Base-by-base conservation (phyloP, 768 basidiomycete genomes). In the Podaxis mareebaensis region DNA sequence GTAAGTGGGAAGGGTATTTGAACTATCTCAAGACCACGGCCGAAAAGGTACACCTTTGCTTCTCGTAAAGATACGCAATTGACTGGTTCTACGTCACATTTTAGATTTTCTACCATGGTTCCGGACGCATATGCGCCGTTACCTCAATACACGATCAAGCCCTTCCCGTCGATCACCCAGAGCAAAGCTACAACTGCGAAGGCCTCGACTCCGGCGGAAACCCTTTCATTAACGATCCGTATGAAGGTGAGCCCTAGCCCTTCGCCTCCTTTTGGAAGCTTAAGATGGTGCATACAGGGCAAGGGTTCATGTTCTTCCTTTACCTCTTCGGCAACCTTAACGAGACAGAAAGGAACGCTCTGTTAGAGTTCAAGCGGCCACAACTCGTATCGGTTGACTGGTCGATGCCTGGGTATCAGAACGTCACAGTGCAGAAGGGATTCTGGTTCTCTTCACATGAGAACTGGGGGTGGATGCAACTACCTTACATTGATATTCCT, bases 401-500 rank as follows among this genome's bases (percentile, higher is more conserved):
- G 67, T 61, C 59, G 4, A 59, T 57, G 22, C 55, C 60, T 13
- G 65, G 58, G 3, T 71, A 61, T 36, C 30, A 58, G 17, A 63
- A 62, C 33, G 57, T 71, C 20, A 67, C 65, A n/a, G 70, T 71
- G 10, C 70, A 71, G 53, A 71, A 67, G 63, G 70, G 70, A 36
- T 71, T 71, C 38, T 71, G 70, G 70, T 71, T 71, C 58, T 71
- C 70, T 33, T 60, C 68, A 4, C 70, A 71, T 36, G 70, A 71
- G 30, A 71, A 71, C 52, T 71, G 68, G 70, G 68, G 67, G 40
- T 71, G 67, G 64, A 68, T 69, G 67, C 68, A 71, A 44, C 52
- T 71, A 26, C 68, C 70, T 6, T 69, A 71, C 33, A 69, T 64
- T 11, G 70, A 71, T 38, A 59, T 69, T 4, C 70, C 68, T 2